Conservation (phyloP, 768 basidiomycete species). For the Albatrellus ellisii region DNA sequence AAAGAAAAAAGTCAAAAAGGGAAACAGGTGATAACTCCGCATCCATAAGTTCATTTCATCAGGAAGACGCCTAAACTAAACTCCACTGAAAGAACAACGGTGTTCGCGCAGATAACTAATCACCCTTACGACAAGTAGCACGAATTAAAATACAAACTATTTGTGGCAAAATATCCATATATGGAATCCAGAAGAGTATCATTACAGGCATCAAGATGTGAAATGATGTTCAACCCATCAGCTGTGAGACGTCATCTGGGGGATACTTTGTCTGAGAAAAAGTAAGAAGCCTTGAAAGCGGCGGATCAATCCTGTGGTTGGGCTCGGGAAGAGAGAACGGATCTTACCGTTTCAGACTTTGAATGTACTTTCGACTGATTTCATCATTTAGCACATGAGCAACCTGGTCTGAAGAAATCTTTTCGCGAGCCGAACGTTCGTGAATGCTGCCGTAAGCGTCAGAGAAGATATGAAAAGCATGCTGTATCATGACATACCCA, state of each 20-base stretch:
- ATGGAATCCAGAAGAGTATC: too few relatives aligned
- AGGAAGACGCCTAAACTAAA: too few relatives aligned
- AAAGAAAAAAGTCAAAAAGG: constrained; percentile 24
- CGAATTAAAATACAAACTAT: too few relatives aligned
- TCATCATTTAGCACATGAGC: constrained; percentile 99
- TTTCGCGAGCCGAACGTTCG: constrained; percentile 94
- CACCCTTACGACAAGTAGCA: too few relatives aligned
- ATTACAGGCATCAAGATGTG: constrained; percentile 2
- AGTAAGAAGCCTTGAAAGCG: constrained; percentile 62
- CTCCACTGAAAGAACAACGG: too few relatives aligned
- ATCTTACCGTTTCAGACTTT: constrained; percentile 84
- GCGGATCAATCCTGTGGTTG: background rate
- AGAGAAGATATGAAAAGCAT: background rate
- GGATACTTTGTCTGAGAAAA: constrained; percentile 96
- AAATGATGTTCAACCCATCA: constrained; percentile 60
- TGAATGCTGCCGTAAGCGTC: constrained; percentile 58
- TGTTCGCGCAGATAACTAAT: too few relatives aligned
- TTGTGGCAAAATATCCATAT: too few relatives aligned
- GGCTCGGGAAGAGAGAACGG: background rate
- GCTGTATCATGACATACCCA: constrained; percentile 41
- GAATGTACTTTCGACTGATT: constrained; percentile 97
- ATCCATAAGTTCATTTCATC: too few relatives aligned
- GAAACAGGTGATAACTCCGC: constrained; percentile 14
- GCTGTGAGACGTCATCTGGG: constrained; percentile 79
- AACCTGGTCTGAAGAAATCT: constrained; percentile 94